Percentiles rank a stretch among this genome's conserved stretches.
Conservation (phyloP, 768 basidiomycete species). For the Tephrocybe sp. region DNA sequence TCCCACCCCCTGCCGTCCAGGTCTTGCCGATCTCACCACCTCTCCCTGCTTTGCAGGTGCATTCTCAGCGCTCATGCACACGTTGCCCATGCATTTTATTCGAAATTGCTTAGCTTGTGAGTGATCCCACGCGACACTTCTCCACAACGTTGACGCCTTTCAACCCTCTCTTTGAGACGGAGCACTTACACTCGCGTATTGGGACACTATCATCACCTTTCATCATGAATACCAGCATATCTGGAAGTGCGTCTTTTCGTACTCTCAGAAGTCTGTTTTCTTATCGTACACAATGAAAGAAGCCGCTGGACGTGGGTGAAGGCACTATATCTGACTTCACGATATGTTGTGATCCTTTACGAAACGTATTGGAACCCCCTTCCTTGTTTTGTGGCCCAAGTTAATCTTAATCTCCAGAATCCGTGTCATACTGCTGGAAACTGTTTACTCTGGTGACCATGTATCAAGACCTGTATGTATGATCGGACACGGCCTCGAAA, state of each 20-base stretch:
- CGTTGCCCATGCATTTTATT: background rate
- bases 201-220: slow-evolving; percentile 9
- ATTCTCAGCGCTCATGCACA: background rate
- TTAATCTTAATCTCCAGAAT: background rate
- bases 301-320: slow-evolving; percentile 7
- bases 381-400: background rate
- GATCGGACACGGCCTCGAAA: slow-evolving; percentile 8
- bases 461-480: slow-evolving; percentile 2
- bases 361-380: slow-evolving; percentile 5
- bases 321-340: slow-evolving; percentile 11
- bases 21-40: too few relatives aligned
- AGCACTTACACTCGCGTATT: slow-evolving; percentile 7
- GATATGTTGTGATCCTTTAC: slow-evolving; percentile 7
- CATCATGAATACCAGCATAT: slow-evolving; percentile 11
- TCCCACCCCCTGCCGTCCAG: too few relatives aligned
- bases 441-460: background rate
- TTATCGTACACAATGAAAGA: background rate
- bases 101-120: slow-evolving; percentile 9
- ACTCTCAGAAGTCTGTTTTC: background rate
- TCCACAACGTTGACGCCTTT: background rate
- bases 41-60: too few relatives aligned
- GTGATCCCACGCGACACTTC: background rate
- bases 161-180: slow-evolving; percentile 3
- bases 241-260: slow-evolving; percentile 9
- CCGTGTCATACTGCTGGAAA: background rate